Evolutionary conservation across 192 early-diverging fungal genomes (phyloP).

Genomic region (Entomortierella lignicola): DNA sequence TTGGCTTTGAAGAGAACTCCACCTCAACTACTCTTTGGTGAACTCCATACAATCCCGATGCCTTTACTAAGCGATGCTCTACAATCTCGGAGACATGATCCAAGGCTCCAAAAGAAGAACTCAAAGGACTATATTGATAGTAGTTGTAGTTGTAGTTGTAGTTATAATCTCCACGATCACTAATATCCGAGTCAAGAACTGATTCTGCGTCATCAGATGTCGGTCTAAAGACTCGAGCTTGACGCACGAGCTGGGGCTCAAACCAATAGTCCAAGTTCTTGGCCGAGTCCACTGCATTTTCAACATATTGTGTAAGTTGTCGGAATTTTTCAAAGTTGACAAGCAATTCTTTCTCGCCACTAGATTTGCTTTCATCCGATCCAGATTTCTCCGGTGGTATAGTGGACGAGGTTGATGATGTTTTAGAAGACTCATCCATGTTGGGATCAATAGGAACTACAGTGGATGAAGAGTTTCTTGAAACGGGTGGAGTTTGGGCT

Average conservation of each 20-base stretch:
- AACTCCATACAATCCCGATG: slow-evolving; percentile 34
- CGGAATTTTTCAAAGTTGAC: slow-evolving; percentile 66
- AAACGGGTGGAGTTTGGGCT: slow-evolving; percentile 2
- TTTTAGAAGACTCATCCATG: background rate
- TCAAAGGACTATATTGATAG: slow-evolving; percentile 1
- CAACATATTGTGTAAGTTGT: slow-evolving; percentile 49
- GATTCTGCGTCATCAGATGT: slow-evolving; percentile 12
- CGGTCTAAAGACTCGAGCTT: slow-evolving; percentile 48
- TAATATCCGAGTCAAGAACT: background rate
- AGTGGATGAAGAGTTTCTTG: background rate
- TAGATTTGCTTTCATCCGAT: background rate
- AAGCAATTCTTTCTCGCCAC: slow-evolving; percentile 1
- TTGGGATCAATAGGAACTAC: background rate
- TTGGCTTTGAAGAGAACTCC: slow-evolving; percentile 25
- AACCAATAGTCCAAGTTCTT: slow-evolving; percentile 59
- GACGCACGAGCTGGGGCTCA: slow-evolving; percentile 50
- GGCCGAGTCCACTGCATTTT: slow-evolving; percentile 43
- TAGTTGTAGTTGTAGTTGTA: too few species aligned
- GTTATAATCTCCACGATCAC: background rate
- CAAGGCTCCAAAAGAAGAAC: slow-evolving; percentile 13
- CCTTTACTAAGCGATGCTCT: slow-evolving; percentile 38
- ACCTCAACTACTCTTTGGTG: slow-evolving; percentile 42
- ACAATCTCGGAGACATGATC: slow-evolving; percentile 49
- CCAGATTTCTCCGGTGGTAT: background rate
- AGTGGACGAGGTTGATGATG: background rate